Base-by-base conservation (phyloP, 2,329 filamentous ascomycete genomes). In the Colletotrichum sp. region DNA sequence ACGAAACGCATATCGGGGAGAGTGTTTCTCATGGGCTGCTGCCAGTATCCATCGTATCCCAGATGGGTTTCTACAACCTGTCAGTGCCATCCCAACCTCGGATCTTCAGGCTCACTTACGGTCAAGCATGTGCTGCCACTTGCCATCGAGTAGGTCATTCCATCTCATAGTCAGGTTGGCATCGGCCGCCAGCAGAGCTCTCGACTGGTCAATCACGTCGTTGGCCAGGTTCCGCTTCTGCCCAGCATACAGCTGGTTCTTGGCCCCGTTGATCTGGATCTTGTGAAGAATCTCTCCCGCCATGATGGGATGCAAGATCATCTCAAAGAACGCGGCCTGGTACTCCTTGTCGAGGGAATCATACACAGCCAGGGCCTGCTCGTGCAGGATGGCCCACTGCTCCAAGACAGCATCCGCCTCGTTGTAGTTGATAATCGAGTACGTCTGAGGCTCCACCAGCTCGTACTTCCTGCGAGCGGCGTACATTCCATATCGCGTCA, bases 21-120 rank as follows among this genome's bases (percentile, higher is more conserved):
- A 0, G 89, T 89, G 80, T 95, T 93, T 39, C 92, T 87, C 93
- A 94, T 94, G 2, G 93, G 92, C 81, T 94, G 93, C 83, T 95
- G 93, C 93, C 93, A 91, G 81, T 88, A 88, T 64, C 86, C 87
- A 68, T 89, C 85, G 62, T 89, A 91, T 25, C 89, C 89, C 10
- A 91, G 82, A 78, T 91, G 90, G 0, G 88, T 90, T 85, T 90
- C 80, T 85, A 69, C 81, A 1, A 4, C 6, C 4, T 6, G 28
- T 77, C 9, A 76, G 62, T 5, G 9, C 12, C 22, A 5, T n/a
- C 8, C 1, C 18, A 22, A 12, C 10, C 8, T 6, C 7, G 6
- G 39, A 10, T 25, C 1, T 3, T 1, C 6, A 1, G 10, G 5
- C 3, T n/a, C 3, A 85, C 79, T 84, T 80, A 82, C 89, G 91